Percentiles rank a stretch among this genome's conserved stretches.
Conservation (phyloP, 2,329 filamentous ascomycete species). For the Nemania serpens region DNA sequence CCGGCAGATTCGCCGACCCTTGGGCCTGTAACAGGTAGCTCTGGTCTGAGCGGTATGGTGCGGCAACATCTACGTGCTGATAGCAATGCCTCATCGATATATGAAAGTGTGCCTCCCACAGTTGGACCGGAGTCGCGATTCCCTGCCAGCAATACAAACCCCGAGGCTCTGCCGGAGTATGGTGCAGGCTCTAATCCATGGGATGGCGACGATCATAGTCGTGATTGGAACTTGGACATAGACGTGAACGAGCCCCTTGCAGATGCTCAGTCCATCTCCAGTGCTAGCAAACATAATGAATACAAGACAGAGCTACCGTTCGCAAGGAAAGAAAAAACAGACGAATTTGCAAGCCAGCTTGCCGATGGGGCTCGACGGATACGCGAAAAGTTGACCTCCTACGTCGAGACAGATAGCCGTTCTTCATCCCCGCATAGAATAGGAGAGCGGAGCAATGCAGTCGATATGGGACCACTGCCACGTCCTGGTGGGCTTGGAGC, state of each 20-base stretch:
- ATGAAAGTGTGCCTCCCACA: slow-evolving; percentile 55
- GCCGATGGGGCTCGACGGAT: slow-evolving; percentile 72
- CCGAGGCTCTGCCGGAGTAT: slow-evolving; percentile 40
- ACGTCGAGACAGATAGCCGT: slow-evolving; percentile 65
- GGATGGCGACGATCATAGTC: slow-evolving; percentile 44
- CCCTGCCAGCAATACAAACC: slow-evolving; percentile 42
- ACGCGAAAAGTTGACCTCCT: slow-evolving; percentile 73
- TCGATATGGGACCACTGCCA: slow-evolving; percentile 39
- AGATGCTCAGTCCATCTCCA: slow-evolving; percentile 27
- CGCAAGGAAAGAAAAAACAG: slow-evolving; percentile 44
- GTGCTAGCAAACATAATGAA: neutral
- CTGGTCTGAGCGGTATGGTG: slow-evolving; percentile 79
- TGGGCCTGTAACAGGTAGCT: slow-evolving; percentile 56
- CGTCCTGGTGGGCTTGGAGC: slow-evolving; percentile 61
- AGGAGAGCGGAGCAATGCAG: slow-evolving; percentile 40
- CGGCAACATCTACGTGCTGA: slow-evolving; percentile 81
- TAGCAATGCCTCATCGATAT: slow-evolving; percentile 82
- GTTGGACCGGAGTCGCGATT: slow-evolving; percentile 47
- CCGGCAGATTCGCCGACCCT: slow-evolving; percentile 77
- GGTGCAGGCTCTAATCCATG: slow-evolving; percentile 50
- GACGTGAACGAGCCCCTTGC: slow-evolving; percentile 38
- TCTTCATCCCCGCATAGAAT: slow-evolving; percentile 49
- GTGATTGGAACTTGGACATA: slow-evolving; percentile 37
- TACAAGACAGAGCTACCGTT: neutral
- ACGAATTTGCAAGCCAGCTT: slow-evolving; percentile 75